A percentile compares a stretch with the other conserved stretches of the same genome.
Evolutionary conservation across 176 grass and related monocot species (phyloP).

Genomic region (Oryza longistaminata): DNA sequence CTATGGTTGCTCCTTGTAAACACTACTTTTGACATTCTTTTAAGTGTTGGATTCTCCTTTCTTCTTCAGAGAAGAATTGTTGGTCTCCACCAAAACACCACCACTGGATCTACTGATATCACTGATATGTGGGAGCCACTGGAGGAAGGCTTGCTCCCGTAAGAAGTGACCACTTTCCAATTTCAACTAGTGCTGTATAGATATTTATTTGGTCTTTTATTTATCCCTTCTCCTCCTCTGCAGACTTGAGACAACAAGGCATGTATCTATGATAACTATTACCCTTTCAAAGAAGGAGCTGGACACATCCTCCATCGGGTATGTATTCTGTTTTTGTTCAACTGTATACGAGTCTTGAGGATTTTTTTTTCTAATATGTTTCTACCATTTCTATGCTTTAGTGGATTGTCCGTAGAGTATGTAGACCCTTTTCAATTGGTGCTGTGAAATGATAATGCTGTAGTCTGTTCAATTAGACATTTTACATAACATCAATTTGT

Average conservation of each 20-base stretch:
- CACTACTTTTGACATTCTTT: not conserved
- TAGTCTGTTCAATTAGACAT: not conserved
- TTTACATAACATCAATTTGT: not conserved
- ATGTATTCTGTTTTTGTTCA: slow-evolving; percentile 18
- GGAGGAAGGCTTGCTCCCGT: slow-evolving; percentile 99
- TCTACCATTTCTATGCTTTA: not conserved
- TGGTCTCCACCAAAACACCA: slow-evolving; percentile 88
- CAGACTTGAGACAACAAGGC: slow-evolving; percentile 95
- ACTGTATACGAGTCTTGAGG: not conserved
- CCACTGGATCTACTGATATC: slow-evolving; percentile 90
- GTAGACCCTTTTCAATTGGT: not conserved
- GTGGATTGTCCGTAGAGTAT: not conserved
- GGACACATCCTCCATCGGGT: slow-evolving; percentile 77
- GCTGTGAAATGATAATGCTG: not conserved
- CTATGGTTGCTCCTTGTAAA: slow-evolving; percentile 2
- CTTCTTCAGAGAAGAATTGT: slow-evolving; percentile 84
- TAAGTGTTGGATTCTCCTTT: not conserved
- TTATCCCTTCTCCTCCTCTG: not conserved
- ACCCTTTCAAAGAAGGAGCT: slow-evolving; percentile 89
- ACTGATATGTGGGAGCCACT: slow-evolving; percentile 98
- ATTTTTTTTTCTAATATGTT: not conserved
- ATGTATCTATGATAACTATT: slow-evolving; percentile 91
- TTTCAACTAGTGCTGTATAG: slow-evolving; percentile 12
- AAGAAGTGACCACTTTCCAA: slow-evolving; percentile 36
- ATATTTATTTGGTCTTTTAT: not conserved